Percentiles rank a stretch among this genome's conserved stretches.
Evolutionary conservation across 768 basidiomycete species (phyloP).

Genomic region (Rhizopogon vinicolor): DNA sequence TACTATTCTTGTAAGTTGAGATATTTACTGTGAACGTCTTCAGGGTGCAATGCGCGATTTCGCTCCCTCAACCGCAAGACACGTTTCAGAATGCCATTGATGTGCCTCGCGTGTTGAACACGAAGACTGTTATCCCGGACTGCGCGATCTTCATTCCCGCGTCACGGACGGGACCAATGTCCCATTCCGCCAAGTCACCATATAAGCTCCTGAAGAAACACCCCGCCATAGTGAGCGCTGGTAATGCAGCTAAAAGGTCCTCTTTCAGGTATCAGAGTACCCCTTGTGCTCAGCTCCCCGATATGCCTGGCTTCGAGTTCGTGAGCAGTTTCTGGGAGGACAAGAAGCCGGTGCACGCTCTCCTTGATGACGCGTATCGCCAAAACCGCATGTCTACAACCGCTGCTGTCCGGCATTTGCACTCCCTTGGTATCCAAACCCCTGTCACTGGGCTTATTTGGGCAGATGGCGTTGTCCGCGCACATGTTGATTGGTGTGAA

Average conservation of each 20-base stretch:
- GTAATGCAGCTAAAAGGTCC: conserved; percentile 34
- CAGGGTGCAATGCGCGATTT: conserved; percentile 45
- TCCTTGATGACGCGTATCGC: conserved; percentile 50
- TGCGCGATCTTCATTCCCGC: conserved; percentile 43
- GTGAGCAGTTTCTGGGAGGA: conserved; percentile 55
- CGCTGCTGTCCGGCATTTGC: conserved; percentile 44
- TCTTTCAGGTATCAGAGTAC: conserved; percentile 52
- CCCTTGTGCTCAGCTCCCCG: conserved; percentile 42
- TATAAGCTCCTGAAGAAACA: conserved; percentile 44
- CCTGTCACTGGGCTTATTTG: conserved; percentile 54
- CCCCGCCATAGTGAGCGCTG: conserved; percentile 28
- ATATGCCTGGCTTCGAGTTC: conserved; percentile 46
- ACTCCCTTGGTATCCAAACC: conserved; percentile 38
- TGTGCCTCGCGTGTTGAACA: conserved; percentile 33
- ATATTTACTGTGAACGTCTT: neutral
- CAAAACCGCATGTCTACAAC: conserved; percentile 57
- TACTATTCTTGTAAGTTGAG: neutral
- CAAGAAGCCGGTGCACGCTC: conserved; percentile 48
- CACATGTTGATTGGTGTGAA: conserved; percentile 52
- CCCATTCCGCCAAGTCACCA: conserved; percentile 38
- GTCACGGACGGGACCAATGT: conserved; percentile 33
- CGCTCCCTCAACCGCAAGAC: conserved; percentile 41
- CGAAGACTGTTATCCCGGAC: conserved; percentile 47
- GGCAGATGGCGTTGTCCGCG: conserved; percentile 46
- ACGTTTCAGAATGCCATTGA: conserved; percentile 21